Conservation (phyloP, 2,329 filamentous ascomycete species). For the Sordariomycetes sp. region DNA sequence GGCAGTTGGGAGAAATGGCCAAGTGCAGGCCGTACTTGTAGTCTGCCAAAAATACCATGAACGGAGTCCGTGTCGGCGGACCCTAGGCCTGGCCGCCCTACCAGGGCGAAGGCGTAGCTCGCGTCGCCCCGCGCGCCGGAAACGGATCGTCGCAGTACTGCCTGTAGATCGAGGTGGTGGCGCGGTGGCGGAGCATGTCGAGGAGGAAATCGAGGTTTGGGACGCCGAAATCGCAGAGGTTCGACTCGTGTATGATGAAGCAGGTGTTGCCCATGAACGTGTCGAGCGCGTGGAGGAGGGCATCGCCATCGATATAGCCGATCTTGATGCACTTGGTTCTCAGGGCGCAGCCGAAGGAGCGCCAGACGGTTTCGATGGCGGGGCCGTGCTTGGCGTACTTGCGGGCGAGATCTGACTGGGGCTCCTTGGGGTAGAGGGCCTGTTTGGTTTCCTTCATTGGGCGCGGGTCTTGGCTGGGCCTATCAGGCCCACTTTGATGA, state of each 20-base stretch:
- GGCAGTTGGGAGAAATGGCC: conserved; percentile 6
- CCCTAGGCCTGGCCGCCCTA: conserved; percentile 17
- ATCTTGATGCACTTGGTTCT: conserved; percentile 19
- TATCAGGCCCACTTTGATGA: too few species aligned
- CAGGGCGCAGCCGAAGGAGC: conserved; percentile 18
- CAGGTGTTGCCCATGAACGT: conserved; percentile 19
- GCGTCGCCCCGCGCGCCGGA: conserved; percentile 20
- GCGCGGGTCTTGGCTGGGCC: too few species aligned
- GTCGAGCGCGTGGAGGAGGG: conserved; percentile 21
- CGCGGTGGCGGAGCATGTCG: conserved; percentile 21
- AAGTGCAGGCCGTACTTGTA: conserved; percentile 22
- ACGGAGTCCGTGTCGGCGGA: conserved; percentile 16
- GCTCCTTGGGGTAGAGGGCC: conserved; percentile 10
- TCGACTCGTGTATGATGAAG: conserved; percentile 28
- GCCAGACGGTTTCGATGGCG: conserved; percentile 24
- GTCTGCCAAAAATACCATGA: conserved; percentile 20
- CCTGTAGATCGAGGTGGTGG: conserved; percentile 16
- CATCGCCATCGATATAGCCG: conserved; percentile 15
- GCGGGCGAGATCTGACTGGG: conserved; percentile 21
- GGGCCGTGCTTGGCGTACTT: conserved; percentile 22
- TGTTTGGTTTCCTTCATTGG: not conserved
- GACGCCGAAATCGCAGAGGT: conserved; percentile 24
- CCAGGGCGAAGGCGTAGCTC: conserved; percentile 19
- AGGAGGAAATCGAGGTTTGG: conserved; percentile 21
- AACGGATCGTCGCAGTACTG: conserved; percentile 18